Base-by-base conservation (phyloP, 2,329 filamentous ascomycete genomes). In the Pseudocercospora fijiensis region DNA sequence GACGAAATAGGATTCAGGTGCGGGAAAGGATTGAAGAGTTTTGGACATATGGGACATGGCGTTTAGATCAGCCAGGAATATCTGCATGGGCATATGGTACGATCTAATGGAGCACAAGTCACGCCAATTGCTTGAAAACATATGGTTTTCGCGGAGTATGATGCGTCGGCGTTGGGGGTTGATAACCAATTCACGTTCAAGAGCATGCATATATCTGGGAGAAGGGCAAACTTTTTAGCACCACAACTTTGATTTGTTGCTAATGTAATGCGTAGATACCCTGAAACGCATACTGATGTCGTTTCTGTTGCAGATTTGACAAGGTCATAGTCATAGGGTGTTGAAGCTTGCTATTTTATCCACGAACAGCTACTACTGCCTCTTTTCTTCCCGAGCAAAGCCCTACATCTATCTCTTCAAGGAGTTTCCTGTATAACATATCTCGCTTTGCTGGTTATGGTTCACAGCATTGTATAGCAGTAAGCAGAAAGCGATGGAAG, bases 21-120 rank as follows among this genome's bases (percentile, higher is more conserved):
- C 13, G 30, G 24, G 16, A 37, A 3, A 20, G 52, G 13, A 9
- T 4, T 30, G 52, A 11, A 56, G 9, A 56, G 22, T 13, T 6
- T 56, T 56, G 52, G 52, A 56, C 28, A 56, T 45, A 41, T 33
- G 52, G 51, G 52, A 43, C 27, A 30, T 28, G 43, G 57, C 41
- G 49, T 52, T 13, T 7, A 10, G 49, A 24, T 16, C n/a, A n/a
- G 6, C 4, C 24, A 24, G 20, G 49, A n/a, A 52, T 26, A 52
- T 52, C 24, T 24, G 20, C 49, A 52, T n/a, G 24, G 11, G 20
- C 24, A 28, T 27, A 52, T 52, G 49, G 4, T 52, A 13, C 20
- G 20, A 52, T 52, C 16, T 27, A 26, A 22, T n/a, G 7, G 9
- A 47, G 18, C 18, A 47, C 11, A 10, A 24, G 11, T 18, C 43